Conservation (phyloP, 2,329 filamentous ascomycete species). For the Onygenales sp. region DNA sequence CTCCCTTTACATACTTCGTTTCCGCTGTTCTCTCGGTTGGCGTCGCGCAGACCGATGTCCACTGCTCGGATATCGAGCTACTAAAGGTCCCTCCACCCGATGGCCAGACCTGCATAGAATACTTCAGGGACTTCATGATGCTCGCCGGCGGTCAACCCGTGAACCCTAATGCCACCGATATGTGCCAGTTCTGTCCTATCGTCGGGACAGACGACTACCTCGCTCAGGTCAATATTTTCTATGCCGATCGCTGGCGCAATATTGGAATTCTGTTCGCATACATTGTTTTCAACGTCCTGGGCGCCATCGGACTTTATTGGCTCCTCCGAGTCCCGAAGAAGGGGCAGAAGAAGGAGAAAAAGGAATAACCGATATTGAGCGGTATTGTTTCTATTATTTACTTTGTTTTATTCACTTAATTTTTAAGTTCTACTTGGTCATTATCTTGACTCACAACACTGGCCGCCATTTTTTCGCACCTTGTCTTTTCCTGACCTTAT, state of each 20-base stretch:
- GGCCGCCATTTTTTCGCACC: no score
- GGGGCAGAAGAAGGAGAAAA: conserved; percentile 9
- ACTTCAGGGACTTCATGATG: conserved; percentile 34
- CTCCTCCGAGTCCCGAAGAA: conserved; percentile 46
- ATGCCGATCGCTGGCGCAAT: conserved; percentile 53
- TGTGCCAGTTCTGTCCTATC: conserved; percentile 43
- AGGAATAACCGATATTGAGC: conserved; percentile 2
- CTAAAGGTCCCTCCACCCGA: conserved; percentile 40
- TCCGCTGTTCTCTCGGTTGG: conserved; percentile 31
- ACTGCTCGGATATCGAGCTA: conserved; percentile 26
- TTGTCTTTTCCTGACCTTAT: no score
- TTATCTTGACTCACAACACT: no score
- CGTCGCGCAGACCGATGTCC: conserved; percentile 19
- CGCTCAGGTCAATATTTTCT: conserved; percentile 31
- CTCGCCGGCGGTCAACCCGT: conserved; percentile 30
- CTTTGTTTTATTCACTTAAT: no score
- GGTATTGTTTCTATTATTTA: no score
- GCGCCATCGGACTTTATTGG: conserved; percentile 54
- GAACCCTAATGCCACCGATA: conserved; percentile 34
- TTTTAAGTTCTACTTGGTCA: no score
- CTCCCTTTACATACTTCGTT: conserved; percentile 55
- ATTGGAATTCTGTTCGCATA: conserved; percentile 62
- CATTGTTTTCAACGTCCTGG: conserved; percentile 52
- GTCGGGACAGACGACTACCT: conserved; percentile 41
- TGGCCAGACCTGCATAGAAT: conserved; percentile 51